Conservation (phyloP, 2,329 filamentous ascomycete species). For the Alternaria brassicicola region DNA sequence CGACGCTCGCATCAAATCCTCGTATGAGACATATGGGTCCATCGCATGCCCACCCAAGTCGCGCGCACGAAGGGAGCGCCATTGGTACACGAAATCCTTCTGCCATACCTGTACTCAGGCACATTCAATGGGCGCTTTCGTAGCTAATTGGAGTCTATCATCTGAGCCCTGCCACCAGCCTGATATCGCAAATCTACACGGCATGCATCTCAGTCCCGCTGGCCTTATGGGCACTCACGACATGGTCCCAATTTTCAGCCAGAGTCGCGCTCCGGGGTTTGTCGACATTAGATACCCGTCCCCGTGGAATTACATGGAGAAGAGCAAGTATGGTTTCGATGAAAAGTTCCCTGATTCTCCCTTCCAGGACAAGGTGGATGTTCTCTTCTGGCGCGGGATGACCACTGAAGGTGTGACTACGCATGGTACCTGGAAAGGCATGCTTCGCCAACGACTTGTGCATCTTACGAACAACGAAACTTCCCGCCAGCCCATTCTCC, state of each 20-base stretch:
- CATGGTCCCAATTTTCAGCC: conserved; percentile 76
- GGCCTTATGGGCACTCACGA: conserved; percentile 66
- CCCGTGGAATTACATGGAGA: conserved; percentile 66
- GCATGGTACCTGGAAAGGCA: conserved; percentile 67
- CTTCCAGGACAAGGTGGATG: conserved; percentile 68
- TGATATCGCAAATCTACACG: conserved; percentile 74
- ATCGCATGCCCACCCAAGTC: conserved; percentile 68
- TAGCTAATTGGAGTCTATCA: conserved; percentile 68
- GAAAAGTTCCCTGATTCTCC: conserved; percentile 58
- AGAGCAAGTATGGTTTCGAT: conserved; percentile 59
- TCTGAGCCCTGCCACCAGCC: conserved; percentile 77
- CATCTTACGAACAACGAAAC: conserved; percentile 59
- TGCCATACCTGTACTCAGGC: conserved; percentile 68
- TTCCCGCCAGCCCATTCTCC: conserved; percentile 38
- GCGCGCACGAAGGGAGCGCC: conserved; percentile 61
- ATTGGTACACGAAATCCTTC: conserved; percentile 68
- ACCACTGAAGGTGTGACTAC: conserved; percentile 60
- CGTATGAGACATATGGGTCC: conserved; percentile 51
- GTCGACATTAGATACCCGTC: conserved; percentile 77
- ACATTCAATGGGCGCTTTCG: conserved; percentile 71
- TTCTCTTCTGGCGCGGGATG: conserved; percentile 76
- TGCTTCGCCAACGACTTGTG: conserved; percentile 73
- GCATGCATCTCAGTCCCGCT: conserved; percentile 71
- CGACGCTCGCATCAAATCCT: conserved; percentile 46
- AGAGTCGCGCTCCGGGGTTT: conserved; percentile 73